A percentile compares a stretch with the other conserved stretches of the same genome.
Conservation (phyloP, 768 basidiomycete genomes). For the Lentinula boryana region DNA sequence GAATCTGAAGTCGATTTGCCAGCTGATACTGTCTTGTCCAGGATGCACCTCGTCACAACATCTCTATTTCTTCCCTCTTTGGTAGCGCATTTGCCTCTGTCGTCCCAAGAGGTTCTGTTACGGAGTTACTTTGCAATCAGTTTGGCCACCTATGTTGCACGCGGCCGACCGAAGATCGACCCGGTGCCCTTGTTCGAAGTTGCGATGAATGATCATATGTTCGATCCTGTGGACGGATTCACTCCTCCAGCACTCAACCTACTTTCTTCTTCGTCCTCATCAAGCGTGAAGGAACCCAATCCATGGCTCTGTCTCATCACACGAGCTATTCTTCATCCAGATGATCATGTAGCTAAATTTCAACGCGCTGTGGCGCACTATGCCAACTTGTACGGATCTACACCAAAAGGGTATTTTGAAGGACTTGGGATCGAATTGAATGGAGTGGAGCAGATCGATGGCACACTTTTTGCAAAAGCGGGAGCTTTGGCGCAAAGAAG, state of each 20-base stretch:
- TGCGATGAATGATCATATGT: background rate
- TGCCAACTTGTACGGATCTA: conserved; percentile 35
- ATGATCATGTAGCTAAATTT: conserved; percentile 48
- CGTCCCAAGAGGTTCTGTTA: conserved; percentile 47
- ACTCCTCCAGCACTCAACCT: conserved; percentile 19
- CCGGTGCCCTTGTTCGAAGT: conserved; percentile 40
- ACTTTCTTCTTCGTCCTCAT: conserved; percentile 22
- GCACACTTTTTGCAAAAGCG: conserved; percentile 54
- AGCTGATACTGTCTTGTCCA: conserved; percentile 15
- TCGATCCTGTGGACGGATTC: conserved; percentile 4
- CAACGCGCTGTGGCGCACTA: conserved; percentile 47
- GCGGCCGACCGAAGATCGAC: conserved; percentile 46
- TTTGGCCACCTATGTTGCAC: conserved; percentile 51
- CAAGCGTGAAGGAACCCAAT: conserved; percentile 34
- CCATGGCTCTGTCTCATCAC: conserved; percentile 56
- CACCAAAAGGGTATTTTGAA: conserved; percentile 17
- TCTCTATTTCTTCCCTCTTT: conserved; percentile 54
- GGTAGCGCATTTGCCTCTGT: conserved; percentile 29
- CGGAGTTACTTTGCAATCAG: conserved; percentile 48
- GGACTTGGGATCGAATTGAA: conserved; percentile 33
- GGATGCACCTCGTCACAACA: conserved; percentile 65
- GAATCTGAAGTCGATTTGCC: too few relatives aligned
- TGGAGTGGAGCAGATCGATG: conserved; percentile 51
- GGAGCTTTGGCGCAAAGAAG: conserved; percentile 39
- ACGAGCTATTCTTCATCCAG: conserved; percentile 47